Percentiles rank a stretch among this genome's conserved stretches.
Conservation (phyloP, 2,329 filamentous ascomycete species). For the Microdochium paspali region DNA sequence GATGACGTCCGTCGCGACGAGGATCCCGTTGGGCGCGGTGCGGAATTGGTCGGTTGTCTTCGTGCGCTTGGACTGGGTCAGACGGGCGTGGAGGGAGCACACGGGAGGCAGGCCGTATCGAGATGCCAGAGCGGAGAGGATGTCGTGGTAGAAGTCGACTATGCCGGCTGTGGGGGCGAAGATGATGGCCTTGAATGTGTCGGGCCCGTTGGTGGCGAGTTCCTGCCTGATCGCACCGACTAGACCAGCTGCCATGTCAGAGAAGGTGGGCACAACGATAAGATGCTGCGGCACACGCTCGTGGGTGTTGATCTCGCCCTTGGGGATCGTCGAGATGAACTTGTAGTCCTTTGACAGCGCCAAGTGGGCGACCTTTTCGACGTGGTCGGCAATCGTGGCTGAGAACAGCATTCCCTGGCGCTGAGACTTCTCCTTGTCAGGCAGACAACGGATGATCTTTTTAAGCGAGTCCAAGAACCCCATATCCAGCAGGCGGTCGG, state of each 20-base stretch:
- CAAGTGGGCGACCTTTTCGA: conserved; percentile 62
- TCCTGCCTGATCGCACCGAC: conserved; percentile 46
- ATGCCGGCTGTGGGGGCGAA: conserved; percentile 59
- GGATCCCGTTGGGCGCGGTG: conserved; percentile 35
- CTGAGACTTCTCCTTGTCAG: conserved; percentile 47
- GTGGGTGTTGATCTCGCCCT: conserved; percentile 69
- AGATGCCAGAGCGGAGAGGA: conserved; percentile 27
- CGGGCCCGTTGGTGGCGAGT: conserved; percentile 18
- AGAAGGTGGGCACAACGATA: conserved; percentile 58
- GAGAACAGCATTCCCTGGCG: conserved; percentile 75
- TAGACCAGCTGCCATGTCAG: conserved; percentile 53
- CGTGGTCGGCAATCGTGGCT: conserved; percentile 72
- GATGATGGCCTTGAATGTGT: conserved; percentile 73
- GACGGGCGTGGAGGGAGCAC: conserved; percentile 38
- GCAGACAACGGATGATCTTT: conserved; percentile 65
- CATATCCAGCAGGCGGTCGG: conserved; percentile 72
- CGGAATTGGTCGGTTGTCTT: conserved; percentile 57
- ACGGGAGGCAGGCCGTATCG: conserved; percentile 27
- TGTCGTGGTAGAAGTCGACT: conserved; percentile 38
- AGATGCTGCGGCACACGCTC: conserved; percentile 65
- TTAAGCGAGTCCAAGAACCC: conserved; percentile 75
- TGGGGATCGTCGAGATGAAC: conserved; percentile 70
- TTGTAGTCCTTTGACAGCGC: conserved; percentile 65
- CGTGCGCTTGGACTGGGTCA: conserved; percentile 38
- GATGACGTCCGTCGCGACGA: conserved; percentile 63